Evolutionary conservation across 2,329 filamentous ascomycete genomes (phyloP), one percentile per base, ranked within the genome.

Genomic region (Anisogramma anomala): DNA sequence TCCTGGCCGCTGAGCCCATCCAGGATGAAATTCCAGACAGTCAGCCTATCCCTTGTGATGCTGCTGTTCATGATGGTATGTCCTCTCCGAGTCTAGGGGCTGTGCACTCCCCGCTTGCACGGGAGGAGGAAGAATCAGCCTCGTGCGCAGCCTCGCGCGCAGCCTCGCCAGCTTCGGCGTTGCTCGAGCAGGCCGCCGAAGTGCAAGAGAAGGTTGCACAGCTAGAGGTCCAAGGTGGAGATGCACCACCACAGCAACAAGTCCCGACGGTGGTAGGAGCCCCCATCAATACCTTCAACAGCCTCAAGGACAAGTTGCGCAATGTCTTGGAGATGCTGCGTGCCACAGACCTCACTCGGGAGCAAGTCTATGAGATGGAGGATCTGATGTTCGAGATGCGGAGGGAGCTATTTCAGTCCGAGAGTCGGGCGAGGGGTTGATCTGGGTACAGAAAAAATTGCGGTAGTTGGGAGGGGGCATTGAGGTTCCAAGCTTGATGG

Each of bases 301-400:
- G 60, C 49, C 77, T 83, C 45, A 64, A 78, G 46, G 58, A 58
- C 45, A 64, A 69, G 27, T 66, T 82, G 32, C 67, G 62, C 47
- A 64, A 62, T 15, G 65, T 82, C 0, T 58, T 91, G 18, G 65
- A 68, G 15, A 69, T 77, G 48, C 65, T 87, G 43, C 72, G 69
- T 40, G 63, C 62, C 20, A 67, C 77, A 17, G 66, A 72, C 13
- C 60, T 93, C 31, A 76, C 76, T 13, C 69, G 74, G 9, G 67
- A 73, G 9, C 77, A 84, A 46, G 74, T 86, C 39, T 71, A 78
- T 45, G 70, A 80, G 55, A 69, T 91, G 49, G 84, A 91, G 54
- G 81, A 88, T 55, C 64, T 85, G 52, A 68, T 91, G 55, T 84
- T 88, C 65, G 82, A 89, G 57, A 75, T 89, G 49, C 80, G 83